These are phyloP conservation scores for Gaultheria prostrata DNA, from an alignment of 148 eudicot species.

Conservation along the genomic window DNA sequence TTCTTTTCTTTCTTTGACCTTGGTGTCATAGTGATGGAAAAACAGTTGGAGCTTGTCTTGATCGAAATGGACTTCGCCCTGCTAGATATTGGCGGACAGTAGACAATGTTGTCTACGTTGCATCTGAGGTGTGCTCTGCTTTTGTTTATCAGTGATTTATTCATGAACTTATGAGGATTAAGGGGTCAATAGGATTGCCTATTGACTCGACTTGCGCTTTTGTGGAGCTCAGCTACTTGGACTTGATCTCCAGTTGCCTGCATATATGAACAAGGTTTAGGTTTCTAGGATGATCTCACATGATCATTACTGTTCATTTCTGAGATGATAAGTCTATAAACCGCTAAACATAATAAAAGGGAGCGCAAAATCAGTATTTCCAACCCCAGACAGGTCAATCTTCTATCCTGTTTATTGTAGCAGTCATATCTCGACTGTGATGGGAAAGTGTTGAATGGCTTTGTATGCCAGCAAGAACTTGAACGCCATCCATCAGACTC, in stretches of 20 bases:
- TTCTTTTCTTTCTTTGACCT: background rate
- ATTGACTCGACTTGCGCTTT: background rate
- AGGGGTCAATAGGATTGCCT: background rate
- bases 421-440: background rate
- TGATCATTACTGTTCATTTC: background rate
- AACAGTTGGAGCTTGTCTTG: constrained; percentile 98
- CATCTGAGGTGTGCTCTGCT: constrained; percentile 78
- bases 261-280: background rate
- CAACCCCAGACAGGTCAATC: background rate
- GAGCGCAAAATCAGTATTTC: background rate
- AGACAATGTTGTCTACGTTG: constrained; percentile 96
- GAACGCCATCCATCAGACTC: background rate
- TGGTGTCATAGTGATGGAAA: constrained; percentile 75
- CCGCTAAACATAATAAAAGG: background rate
- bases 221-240: constrained; percentile 5
- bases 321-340: background rate
- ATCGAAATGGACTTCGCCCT: constrained; percentile 98
- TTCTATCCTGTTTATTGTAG: background rate
- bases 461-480: background rate
- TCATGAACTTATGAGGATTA: background rate
- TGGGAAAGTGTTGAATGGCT: background rate
- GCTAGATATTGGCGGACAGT: constrained; percentile 98
- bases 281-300: constrained; percentile 8
- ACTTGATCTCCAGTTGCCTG: constrained; percentile 7
- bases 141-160: background rate